Evolutionary conservation across 1,284 basidiomycete species (phyloP), one percentile per base, ranked within the genome.

Genomic region (Naganishia cerealis): DNA sequence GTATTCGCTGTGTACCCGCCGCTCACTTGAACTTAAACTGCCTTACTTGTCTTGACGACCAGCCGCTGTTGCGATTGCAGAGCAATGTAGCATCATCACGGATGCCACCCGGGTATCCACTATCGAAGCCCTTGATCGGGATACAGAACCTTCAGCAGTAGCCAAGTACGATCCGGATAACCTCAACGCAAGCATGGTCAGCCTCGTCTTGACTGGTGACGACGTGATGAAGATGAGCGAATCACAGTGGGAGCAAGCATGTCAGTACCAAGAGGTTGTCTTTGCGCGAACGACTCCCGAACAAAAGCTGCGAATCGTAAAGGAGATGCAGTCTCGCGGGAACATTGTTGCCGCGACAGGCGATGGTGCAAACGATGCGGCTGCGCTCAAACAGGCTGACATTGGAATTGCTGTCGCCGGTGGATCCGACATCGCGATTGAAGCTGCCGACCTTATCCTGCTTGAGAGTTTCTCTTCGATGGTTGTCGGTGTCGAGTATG

Each of bases 231-330:
- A 78, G 40, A 81, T 85, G 78, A 80, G 77, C 16, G 78, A 83
- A 24, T 50, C 72, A 7, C 83, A 86, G 67, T 87, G 86, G 86
- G 81, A 85, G 55, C 77, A 79, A 65, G 80, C 84, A 24, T 83
- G 83, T 55, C 75, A 82, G 59, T 89, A 87, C 75, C 82, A 85
- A 38, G 88, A 90, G 75, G 84, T 90, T 67, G 88, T 90, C 9
- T 90, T 90, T 70, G 87, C 88, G 0, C 84, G 88, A 39, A 90
- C 88, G 1, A 87, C 87, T 0, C 88, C 88, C 0, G 87, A 89
- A 75, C 87, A 88, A 77, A 90, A 90, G 76, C 80, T 90, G 16
- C 81, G 83, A 42, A 90, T 90, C 69, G 88, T 90, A 68, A 84
- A 85, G 67, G 83, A 85, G 57, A 83, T 87, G 70, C 85, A 87